These are phyloP conservation scores for Linnemannia hyalina DNA, from an alignment of 192 early-diverging fungal genomes.

Conservation along the genomic window DNA sequence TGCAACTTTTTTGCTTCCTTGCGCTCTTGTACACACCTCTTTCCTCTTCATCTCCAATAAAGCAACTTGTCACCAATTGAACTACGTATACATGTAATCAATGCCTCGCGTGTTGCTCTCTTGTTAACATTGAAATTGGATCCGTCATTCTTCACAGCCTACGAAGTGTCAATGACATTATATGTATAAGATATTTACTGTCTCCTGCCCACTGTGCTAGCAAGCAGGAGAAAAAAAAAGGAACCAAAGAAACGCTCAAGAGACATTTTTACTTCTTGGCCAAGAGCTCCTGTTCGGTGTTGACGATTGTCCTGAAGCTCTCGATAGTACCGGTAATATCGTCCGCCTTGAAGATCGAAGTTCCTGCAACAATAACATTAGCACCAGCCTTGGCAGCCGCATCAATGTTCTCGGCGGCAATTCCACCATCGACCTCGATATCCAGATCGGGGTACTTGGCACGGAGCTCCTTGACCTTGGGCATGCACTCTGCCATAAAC, in stretches of 20 bases:
- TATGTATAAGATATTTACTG: not conserved
- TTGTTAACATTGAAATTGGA: too few species aligned
- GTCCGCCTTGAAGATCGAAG: constrained; percentile 86
- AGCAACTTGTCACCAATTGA: not conserved
- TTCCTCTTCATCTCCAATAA: not conserved
- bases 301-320: constrained; percentile 68
- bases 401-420: constrained; percentile 88
- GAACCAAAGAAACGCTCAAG: not conserved
- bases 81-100: not conserved
- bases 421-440: constrained; percentile 96
- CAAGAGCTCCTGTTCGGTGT: constrained; percentile 58
- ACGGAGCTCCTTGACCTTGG: constrained; percentile 86
- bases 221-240: not conserved
- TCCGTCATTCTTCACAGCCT: not conserved
- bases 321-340: constrained; percentile 81
- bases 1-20: not conserved
- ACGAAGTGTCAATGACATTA: not conserved
- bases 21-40: not conserved
- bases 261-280: constrained; percentile 26
- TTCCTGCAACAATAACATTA: constrained; percentile 98
- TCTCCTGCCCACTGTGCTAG: not conserved
- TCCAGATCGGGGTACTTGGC: constrained; percentile 85
- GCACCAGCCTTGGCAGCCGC: constrained; percentile 90
- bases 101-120: not conserved
- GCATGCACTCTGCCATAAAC: constrained; percentile 91